Percentiles rank a stretch among this genome's conserved stretches.
phyloP scores from a whole-genome alignment of 2,329 filamentous ascomycete genomes.

The Pestalotiopsis sp. region DNA sequence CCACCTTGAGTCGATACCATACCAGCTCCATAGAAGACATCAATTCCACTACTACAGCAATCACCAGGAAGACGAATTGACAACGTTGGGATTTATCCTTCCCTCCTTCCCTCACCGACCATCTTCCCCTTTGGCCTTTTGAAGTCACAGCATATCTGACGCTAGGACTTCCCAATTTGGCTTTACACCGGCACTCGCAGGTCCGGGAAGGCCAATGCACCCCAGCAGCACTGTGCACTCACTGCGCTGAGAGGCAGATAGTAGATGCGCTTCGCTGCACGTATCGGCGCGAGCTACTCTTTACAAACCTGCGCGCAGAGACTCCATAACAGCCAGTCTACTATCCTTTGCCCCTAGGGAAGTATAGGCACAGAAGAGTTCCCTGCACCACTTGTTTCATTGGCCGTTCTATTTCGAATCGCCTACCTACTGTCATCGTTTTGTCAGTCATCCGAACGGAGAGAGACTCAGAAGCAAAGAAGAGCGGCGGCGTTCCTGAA shows the following conservation, averaged over 20 bases:
- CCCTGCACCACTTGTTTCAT: not conserved
- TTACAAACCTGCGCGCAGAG: not conserved
- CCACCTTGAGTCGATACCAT: not conserved
- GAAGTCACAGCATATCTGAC: conserved; percentile 1
- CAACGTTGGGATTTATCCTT: not conserved
- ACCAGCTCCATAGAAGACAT: not conserved
- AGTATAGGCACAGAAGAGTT: not conserved
- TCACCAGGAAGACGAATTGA: not conserved
- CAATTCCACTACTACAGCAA: not conserved
- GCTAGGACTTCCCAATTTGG: not conserved
- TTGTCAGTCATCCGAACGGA: not conserved
- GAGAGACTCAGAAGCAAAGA: not conserved
- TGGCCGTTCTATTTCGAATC: not conserved
- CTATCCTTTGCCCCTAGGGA: not conserved
- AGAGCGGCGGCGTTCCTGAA: not conserved
- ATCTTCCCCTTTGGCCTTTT: not conserved
- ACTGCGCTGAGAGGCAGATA: not conserved
- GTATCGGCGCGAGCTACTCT: not conserved
- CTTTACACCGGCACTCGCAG: conserved; percentile 1
- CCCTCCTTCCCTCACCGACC: not conserved
- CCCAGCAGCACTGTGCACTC: not conserved
- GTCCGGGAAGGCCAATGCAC: not conserved
- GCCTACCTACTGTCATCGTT: not conserved
- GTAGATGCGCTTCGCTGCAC: not conserved
- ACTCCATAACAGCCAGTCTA: not conserved